Base-by-base conservation (phyloP, 169 alveolate genomes). In the Eimeria necatrix region DNA sequence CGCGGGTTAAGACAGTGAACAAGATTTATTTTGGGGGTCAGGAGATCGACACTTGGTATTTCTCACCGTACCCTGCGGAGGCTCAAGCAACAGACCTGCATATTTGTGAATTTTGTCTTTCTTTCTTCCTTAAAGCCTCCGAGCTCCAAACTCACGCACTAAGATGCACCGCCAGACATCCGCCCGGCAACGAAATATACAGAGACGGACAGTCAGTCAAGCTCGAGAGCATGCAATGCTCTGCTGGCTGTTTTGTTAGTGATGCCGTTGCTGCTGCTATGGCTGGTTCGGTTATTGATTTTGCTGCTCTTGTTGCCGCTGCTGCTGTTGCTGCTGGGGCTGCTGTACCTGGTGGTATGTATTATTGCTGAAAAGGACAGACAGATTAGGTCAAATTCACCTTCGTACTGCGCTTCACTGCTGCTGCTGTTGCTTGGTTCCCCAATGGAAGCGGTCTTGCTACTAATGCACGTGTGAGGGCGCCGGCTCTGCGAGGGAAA, bases 101-200 rank as follows among this genome's bases (percentile, higher is more conserved):
- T 93, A 97, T 99, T 48, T 99, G 99, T 93, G 99, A 99, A 94
- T 99, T 98, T 94, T 99, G 99, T 94, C 97, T 99, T 59, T 94
- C 98, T 2, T 98, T 98, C 90, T 98, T 97, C 95, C 88, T 96
- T 61, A 91, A 93, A 74, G 98, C 96, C 61, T 93, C 81, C 70
- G 99, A 99, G 96, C 96, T 98, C 32, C 96, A 95, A 60, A 96
- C 99, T 76, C 99, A 99, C 97, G 92, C 94, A 53, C 94, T 93
- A 51, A 95, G 97, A 52, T 99, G 99, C 94, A 97, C 95, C 76
- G 94, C 98, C 60, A 91, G 98, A 59, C 99, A 98, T 94, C 99
- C 99, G 0, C 99, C 99, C n/a, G 99, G 99, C 70, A 98, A 99
- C 96, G 99, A 99, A 97, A 98, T 99, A 14, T 98, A 99, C 95